Evolutionary conservation across 495 filamentous ascomycete species (phyloP).

Genomic region (Schizothecium vesticola): DNA sequence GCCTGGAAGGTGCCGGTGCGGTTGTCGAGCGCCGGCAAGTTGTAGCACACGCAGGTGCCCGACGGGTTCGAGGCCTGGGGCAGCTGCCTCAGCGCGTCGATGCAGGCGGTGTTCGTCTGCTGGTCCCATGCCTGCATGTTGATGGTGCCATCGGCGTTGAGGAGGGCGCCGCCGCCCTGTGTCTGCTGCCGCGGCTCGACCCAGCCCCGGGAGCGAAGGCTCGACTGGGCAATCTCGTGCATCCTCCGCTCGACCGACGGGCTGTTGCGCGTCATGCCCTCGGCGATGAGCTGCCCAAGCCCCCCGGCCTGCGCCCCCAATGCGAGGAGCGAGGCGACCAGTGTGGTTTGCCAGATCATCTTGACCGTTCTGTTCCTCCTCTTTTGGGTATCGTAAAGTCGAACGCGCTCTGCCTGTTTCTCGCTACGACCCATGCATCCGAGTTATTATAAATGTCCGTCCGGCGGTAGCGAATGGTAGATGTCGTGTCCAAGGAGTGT

Average conservation of each 20-base stretch:
- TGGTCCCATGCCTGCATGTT: slow-evolving; percentile 49
- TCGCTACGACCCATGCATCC: slow-evolving; percentile 4
- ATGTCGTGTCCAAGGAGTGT: slow-evolving; percentile 6
- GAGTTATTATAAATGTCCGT: slow-evolving; percentile 13
- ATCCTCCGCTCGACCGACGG: slow-evolving; percentile 19
- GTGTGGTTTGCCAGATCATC: slow-evolving; percentile 28
- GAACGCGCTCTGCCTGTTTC: neutral
- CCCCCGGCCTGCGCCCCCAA: slow-evolving; percentile 23
- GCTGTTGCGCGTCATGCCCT: slow-evolving; percentile 22
- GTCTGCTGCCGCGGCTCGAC: slow-evolving; percentile 19
- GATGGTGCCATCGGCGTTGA: slow-evolving; percentile 30
- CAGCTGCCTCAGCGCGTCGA: slow-evolving; percentile 40
- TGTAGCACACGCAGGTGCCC: slow-evolving; percentile 75
- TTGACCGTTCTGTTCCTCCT: slow-evolving; percentile 18
- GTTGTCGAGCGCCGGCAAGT: slow-evolving; percentile 58
- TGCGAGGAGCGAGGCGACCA: slow-evolving; percentile 26
- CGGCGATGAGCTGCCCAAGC: slow-evolving; percentile 20
- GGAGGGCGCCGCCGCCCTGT: slow-evolving; percentile 12
- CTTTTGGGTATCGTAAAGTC: slow-evolving; percentile 4
- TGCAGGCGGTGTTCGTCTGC: slow-evolving; percentile 49
- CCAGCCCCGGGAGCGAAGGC: slow-evolving; percentile 13
- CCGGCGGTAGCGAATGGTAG: slow-evolving; percentile 17
- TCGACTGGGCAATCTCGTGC: slow-evolving; percentile 25
- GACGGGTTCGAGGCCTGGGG: slow-evolving; percentile 55
- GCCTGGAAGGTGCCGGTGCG: slow-evolving; percentile 61